phyloP scores from a whole-genome alignment of 352 stramenopile genomes.

The Phytophthora kernoviae region DNA sequence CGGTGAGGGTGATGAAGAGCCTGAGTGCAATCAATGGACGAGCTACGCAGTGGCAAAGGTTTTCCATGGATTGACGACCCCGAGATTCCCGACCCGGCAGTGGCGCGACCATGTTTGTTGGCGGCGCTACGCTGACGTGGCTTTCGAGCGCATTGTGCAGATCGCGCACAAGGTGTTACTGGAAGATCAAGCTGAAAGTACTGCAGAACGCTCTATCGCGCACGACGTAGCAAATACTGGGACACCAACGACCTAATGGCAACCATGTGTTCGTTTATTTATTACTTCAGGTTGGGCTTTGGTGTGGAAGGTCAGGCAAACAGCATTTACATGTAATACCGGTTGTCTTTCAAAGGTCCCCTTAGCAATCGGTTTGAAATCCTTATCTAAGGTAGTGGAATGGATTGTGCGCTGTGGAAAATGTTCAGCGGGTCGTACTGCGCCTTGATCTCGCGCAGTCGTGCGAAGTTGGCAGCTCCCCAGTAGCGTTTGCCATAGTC shows the following conservation, averaged over 20 bases:
- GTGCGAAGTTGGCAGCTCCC: slow-evolving; percentile 53
- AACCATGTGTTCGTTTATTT: slow-evolving; percentile 17
- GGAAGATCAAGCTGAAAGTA: slow-evolving; percentile 22
- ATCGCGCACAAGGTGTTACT: slow-evolving; percentile 62
- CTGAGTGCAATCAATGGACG: slow-evolving; percentile 47
- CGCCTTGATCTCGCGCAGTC: slow-evolving; percentile 51
- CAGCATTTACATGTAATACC: slow-evolving; percentile 25
- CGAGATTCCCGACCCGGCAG: slow-evolving; percentile 54
- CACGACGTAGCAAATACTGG: not conserved
- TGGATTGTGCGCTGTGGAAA: slow-evolving; percentile 63
- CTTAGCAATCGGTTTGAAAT: too few relatives aligned
- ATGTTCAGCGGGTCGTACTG: slow-evolving; percentile 54
- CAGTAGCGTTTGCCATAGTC: slow-evolving; percentile 55
- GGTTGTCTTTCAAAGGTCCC: too few relatives aligned
- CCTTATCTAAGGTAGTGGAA: slow-evolving; percentile 45
- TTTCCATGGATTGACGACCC: slow-evolving; percentile 76
- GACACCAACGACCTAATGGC: slow-evolving; percentile 2
- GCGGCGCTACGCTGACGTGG: slow-evolving; percentile 66
- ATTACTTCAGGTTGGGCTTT: slow-evolving; percentile 6
- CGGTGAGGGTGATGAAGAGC: slow-evolving; percentile 21
- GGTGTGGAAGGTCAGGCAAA: not conserved
- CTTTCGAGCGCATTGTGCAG: slow-evolving; percentile 76
- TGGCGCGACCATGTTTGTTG: slow-evolving; percentile 76
- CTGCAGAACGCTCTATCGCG: not conserved
- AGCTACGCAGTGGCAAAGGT: slow-evolving; percentile 75